Percentiles rank a stretch among this genome's conserved stretches.
These are phyloP conservation scores for Sporothrix pseudoabietina DNA, from an alignment of 2,329 filamentous ascomycete genomes.

Conservation along the genomic window DNA sequence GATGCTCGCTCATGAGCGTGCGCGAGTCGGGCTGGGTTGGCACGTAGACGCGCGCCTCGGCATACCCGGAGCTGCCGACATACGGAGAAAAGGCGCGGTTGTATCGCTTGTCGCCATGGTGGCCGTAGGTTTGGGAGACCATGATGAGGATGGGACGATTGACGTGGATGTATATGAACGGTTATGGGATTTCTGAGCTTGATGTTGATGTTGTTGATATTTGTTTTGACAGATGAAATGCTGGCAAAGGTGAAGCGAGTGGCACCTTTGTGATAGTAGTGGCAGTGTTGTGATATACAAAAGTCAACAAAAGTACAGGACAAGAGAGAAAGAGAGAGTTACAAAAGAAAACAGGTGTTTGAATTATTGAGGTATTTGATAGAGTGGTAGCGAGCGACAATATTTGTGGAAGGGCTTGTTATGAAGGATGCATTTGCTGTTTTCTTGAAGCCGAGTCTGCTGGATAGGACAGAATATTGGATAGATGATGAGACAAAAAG, in stretches of 20 bases:
- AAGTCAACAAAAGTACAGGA: not conserved
- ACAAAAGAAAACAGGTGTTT: not conserved
- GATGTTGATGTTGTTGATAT: not conserved
- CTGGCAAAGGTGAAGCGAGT: not conserved
- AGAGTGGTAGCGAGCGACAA: not conserved
- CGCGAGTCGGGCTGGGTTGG: conserved; percentile 32
- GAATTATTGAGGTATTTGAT: not conserved
- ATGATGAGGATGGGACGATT: not conserved
- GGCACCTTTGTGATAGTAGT: not conserved
- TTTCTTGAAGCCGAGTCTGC: not conserved
- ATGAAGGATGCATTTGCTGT: not conserved
- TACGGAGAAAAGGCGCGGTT: conserved; percentile 17
- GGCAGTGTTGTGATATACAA: not conserved
- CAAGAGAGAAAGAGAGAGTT: not conserved
- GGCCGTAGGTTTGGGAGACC: conserved; percentile 16
- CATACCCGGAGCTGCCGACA: conserved; percentile 33
- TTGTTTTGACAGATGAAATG: not conserved
- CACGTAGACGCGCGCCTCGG: conserved; percentile 45
- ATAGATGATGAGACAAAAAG: not conserved
- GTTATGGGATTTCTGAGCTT: not conserved
- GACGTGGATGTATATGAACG: not conserved
- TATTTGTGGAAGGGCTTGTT: not conserved
- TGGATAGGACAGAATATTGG: not conserved
- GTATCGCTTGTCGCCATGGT: conserved; percentile 14
- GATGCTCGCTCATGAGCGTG: conserved; percentile 47